These are phyloP conservation scores for Trichoderma gracile DNA, from an alignment of 2,329 filamentous ascomycete species.

Conservation along the genomic window DNA sequence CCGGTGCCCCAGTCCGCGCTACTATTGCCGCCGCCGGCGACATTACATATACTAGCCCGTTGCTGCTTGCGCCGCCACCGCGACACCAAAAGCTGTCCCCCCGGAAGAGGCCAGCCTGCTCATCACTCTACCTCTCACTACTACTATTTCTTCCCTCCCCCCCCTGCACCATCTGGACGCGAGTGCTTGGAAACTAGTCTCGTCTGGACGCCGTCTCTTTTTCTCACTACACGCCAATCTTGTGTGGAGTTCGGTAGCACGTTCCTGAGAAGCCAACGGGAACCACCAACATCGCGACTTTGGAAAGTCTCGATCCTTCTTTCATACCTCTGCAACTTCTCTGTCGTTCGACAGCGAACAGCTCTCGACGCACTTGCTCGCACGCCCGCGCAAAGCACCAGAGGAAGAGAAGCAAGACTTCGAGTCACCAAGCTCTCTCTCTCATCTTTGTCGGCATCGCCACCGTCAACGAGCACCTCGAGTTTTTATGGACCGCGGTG, in stretches of 20 bases:
- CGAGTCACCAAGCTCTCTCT: constrained; percentile 18
- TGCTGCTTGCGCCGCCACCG: constrained; percentile 37
- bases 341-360: constrained; percentile 11
- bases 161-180: constrained; percentile 35
- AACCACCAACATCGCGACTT: constrained; percentile 36
- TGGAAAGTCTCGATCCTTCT: constrained; percentile 32
- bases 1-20: constrained; percentile 33
- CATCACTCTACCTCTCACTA: constrained; percentile 26
- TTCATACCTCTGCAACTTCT: constrained; percentile 27
- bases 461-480: constrained; percentile 15
- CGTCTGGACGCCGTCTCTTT: constrained; percentile 36
- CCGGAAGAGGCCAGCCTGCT: constrained; percentile 28
- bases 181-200: constrained; percentile 38
- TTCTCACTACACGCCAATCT: constrained; percentile 29
- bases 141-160: constrained; percentile 26
- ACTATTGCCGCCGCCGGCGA: constrained; percentile 39
- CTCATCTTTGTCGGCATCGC: constrained; percentile 13
- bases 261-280: constrained; percentile 39
- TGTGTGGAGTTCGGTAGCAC: constrained; percentile 39
- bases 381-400: not conserved
- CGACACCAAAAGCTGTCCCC: constrained; percentile 32
- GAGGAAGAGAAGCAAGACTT: not conserved
- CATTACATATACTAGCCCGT: constrained; percentile 36
- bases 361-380: no score
- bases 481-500: constrained; percentile 59